Evolutionary conservation across 2,329 filamentous ascomycete genomes (phyloP).

Genomic region (Neoascochyta sp.): DNA sequence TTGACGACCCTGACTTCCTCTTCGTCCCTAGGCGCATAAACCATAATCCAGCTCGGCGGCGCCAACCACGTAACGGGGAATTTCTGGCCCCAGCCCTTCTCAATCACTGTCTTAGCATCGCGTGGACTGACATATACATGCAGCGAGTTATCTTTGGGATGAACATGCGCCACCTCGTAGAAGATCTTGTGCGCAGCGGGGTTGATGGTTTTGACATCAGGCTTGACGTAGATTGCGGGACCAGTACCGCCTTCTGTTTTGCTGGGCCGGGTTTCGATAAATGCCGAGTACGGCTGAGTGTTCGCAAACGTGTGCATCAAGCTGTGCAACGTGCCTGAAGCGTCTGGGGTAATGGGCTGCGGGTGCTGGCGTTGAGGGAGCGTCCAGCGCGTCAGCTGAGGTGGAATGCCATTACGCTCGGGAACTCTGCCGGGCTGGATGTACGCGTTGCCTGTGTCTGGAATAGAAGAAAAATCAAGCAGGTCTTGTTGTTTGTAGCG

Average conservation of each 20-base stretch:
- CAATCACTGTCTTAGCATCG: slow-evolving; percentile 68
- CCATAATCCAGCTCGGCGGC: slow-evolving; percentile 51
- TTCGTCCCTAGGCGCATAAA: slow-evolving; percentile 72
- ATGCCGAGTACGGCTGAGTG: slow-evolving; percentile 14
- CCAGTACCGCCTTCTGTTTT: slow-evolving; percentile 35
- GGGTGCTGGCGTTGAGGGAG: slow-evolving; percentile 29
- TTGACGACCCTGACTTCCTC: slow-evolving; percentile 65
- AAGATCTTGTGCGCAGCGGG: slow-evolving; percentile 29
- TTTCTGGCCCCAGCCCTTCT: slow-evolving; percentile 71
- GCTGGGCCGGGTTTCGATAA: slow-evolving; percentile 19
- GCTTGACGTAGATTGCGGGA: slow-evolving; percentile 27
- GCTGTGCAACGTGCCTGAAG: slow-evolving; percentile 13
- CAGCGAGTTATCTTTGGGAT: slow-evolving; percentile 70
- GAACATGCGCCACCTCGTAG: slow-evolving; percentile 57
- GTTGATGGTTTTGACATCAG: slow-evolving; percentile 23
- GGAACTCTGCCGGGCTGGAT: slow-evolving; percentile 20
- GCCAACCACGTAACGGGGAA: slow-evolving; percentile 45
- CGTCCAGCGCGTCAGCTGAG: slow-evolving; percentile 26
- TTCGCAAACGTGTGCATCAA: slow-evolving; percentile 23
- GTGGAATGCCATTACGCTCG: slow-evolving; percentile 16
- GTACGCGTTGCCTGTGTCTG: slow-evolving; percentile 21
- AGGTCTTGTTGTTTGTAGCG: slow-evolving; percentile 25
- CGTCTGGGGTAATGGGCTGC: slow-evolving; percentile 18
- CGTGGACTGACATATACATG: slow-evolving; percentile 75
- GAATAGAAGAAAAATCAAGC: slow-evolving; percentile 21